These are phyloP conservation scores for Solanum appendiculatum DNA, from an alignment of 257 asterid species.

Conservation along the genomic window DNA sequence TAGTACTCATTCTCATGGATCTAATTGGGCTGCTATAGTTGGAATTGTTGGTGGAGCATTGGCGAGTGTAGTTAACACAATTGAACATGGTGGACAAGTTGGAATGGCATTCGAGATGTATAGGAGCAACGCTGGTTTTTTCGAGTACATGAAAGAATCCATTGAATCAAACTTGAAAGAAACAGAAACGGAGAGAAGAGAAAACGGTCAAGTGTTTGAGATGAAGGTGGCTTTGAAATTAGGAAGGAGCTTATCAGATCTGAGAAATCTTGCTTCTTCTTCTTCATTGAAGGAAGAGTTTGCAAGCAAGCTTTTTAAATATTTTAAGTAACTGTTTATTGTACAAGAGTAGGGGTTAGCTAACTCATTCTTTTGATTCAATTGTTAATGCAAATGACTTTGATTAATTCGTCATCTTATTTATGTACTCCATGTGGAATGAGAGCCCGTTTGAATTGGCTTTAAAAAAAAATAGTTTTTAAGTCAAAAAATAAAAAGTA, in stretches of 20 bases:
- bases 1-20: conserved; percentile 7
- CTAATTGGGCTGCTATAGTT: conserved; percentile 17
- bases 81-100: conserved; percentile 72
- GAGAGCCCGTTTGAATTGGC: too few species aligned
- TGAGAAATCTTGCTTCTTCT: conserved; percentile 33
- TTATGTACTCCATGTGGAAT: not conserved
- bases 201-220: conserved; percentile 59
- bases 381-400: not conserved
- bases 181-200: conserved; percentile 36
- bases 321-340: not conserved
- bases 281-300: conserved; percentile 22
- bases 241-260: conserved; percentile 66
- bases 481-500: too few species aligned
- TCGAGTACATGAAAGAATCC: conserved; percentile 46
- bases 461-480: too few species aligned
- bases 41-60: conserved; percentile 57
- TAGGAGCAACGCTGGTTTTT: conserved; percentile 68
- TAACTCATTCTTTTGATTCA: not conserved
- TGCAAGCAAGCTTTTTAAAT: conserved; percentile 57
- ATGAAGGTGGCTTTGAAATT: conserved; percentile 55
- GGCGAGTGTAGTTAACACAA: conserved; percentile 50
- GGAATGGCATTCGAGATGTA: conserved; percentile 93
- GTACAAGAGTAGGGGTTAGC: not conserved
- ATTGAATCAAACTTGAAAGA: conserved; percentile 42
- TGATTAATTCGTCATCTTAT: not conserved